Evolutionary conservation across 2,329 filamentous ascomycete species (phyloP).

Genomic region (Aspergillus floridensis): DNA sequence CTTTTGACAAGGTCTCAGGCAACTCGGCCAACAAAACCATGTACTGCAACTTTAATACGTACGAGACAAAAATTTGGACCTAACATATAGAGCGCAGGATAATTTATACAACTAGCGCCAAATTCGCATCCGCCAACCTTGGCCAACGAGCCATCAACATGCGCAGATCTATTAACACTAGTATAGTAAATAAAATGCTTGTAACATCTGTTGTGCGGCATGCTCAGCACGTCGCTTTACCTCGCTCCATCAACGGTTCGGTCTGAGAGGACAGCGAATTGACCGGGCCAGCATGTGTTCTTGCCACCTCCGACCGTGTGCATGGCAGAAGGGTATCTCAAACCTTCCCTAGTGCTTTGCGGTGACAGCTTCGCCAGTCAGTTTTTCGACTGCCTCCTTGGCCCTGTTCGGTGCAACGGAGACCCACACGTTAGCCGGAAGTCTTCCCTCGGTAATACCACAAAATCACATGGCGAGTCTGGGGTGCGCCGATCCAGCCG

Average conservation of each 20-base stretch:
- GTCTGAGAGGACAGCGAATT: neutral
- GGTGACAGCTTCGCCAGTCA: conserved; percentile 62
- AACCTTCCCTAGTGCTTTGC: conserved; percentile 60
- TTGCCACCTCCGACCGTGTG: conserved; percentile 8
- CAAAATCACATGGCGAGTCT: conserved; percentile 13
- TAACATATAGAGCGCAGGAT: neutral
- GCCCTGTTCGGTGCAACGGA: conserved; percentile 47
- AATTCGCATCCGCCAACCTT: neutral
- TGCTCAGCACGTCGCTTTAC: neutral
- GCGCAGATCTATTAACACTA: conserved; percentile 2
- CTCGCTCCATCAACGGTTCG: neutral
- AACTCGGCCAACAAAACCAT: too few relatives aligned
- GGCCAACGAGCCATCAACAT: neutral
- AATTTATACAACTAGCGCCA: neutral
- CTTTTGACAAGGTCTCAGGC: too few relatives aligned
- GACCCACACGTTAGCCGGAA: conserved; percentile 30
- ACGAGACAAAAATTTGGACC: too few relatives aligned
- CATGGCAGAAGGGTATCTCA: conserved; percentile 40
- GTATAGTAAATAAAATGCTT: neutral
- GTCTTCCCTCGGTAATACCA: conserved; percentile 27
- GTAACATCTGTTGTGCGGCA: neutral
- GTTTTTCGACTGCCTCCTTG: conserved; percentile 64
- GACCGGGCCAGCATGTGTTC: neutral
- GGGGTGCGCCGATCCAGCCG: neutral
- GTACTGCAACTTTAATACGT: too few relatives aligned